Base-by-base conservation (phyloP, 176 grass and related monocot genomes). In the Cenchrus fungigraminus region DNA sequence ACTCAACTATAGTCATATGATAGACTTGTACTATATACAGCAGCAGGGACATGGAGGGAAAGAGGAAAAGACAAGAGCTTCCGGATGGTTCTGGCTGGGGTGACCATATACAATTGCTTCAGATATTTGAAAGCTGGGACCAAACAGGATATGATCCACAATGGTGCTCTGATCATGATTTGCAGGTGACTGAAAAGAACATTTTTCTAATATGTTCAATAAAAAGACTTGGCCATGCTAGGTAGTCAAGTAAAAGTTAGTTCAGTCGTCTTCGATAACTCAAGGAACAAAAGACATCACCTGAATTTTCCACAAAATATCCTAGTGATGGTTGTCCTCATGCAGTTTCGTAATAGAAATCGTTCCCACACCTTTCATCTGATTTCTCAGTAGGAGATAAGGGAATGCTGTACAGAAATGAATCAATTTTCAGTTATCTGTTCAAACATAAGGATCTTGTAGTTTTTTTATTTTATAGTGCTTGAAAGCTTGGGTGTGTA, bases 71-170 rank as follows among this genome's bases (percentile, higher is more conserved):
- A 7, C 83, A 90, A 69, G 85, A 84, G 85, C 91, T 98, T 71
- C 93, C 95, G 68, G 87, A 95, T 90, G 95, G 95, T 79, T 95
- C 90, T 85, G 95, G 95, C 40, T 98, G 88, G 92, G 95, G 95
- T 76, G 95, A 98, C 73, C 95, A 98, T 83, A 93, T 98, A 83
- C 95, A 98, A 77, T 84, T 98, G 85, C 91, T 98, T 95, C 93
- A 98, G 71, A 91, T 95, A 87, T 98, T 91, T 83, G 95, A 98
- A 93, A 90, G 61, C 78, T 98, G 93, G 95, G 82, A 95, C 60
- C 93, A 69, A 81, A 83, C 93, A 40, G 86, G 83, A 53, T 98
- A 98, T 93, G 93, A 98, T 93, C 87, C 85, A 85, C 91, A 85
- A 79, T 98, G 95, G 95, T 98, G 95, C 77, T 69, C 56, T 19